Base-by-base conservation (phyloP, 1,284 basidiomycete genomes). In the Cryptococcus jaspeensis region DNA sequence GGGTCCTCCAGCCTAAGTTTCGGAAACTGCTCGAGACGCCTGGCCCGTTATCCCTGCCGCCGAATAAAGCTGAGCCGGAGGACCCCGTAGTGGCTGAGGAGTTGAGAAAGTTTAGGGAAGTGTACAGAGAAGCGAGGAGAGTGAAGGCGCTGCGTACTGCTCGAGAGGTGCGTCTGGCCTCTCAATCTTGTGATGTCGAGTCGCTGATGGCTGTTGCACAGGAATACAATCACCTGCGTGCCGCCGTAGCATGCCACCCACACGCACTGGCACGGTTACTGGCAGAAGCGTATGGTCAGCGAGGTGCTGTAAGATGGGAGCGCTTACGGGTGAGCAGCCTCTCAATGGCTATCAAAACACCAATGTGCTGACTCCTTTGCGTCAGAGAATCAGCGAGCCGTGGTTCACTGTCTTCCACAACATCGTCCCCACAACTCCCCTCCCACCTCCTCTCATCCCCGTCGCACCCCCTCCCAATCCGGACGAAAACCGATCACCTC, bases 201-300 rank as follows among this genome's bases (percentile, higher is more conserved):
- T 5, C 16, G 20, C 23, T 46, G 37, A 42, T 22, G 3, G 15
- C 18, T 18, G 37, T 32, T 6, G 25, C 25, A 12, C 39, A 73
- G 69, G 61, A 63, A 16, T 53, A 71, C 3, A 55, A 54, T 20
- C 47, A 62, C 7, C 47, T 75, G 1, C 60, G 65, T 6, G 67
- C 69, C 11, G 74, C 74, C 0, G 69, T 70, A 3, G 69, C 68
- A 6, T 67, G 61, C 52, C 69, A 74, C 49, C 69, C 70, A 0
- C 73, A 76, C 58, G 72, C 72, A 1, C 52, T 74, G 16, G 18
- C 18, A 20, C 58, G 74, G 16, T 51, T 74, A 12, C 42, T 73
- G 3, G 60, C 65, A 25, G 60, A 65, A 20, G 50, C 50, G 0
- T 73, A 71, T 46, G 69, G 62, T 0, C 64, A 58, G 20, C 55